phyloP scores from a whole-genome alignment of 805 yeast genomes.

The Starmerella geochares region DNA sequence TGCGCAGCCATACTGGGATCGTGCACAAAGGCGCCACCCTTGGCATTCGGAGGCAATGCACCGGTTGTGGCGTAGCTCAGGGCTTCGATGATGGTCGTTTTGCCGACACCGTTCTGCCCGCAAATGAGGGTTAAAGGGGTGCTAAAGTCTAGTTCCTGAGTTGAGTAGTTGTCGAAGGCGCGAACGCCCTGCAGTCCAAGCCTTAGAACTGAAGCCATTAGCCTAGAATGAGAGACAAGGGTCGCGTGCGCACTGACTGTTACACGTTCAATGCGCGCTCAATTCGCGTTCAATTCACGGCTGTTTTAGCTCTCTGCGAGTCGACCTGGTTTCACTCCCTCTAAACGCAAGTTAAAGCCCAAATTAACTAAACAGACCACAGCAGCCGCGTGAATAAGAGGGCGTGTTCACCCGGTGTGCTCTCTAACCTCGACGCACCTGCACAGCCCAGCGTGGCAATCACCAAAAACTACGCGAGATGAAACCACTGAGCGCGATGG shows the following conservation, averaged over 20 bases:
- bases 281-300: too few relatives aligned
- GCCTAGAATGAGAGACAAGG: too few relatives aligned
- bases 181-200: constrained; percentile 78
- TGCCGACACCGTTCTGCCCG: constrained; percentile 94
- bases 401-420: too few relatives aligned
- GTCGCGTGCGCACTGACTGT: too few relatives aligned
- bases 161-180: constrained; percentile 74
- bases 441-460: neutral
- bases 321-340: too few relatives aligned
- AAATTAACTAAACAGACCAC: too few relatives aligned
- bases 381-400: too few relatives aligned
- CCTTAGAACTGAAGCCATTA: constrained; percentile 32
- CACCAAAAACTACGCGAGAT: neutral
- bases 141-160: constrained; percentile 82
- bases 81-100: constrained; percentile 93
- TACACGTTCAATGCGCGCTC: too few relatives aligned
- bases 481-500: neutral
- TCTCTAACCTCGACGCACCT: too few relatives aligned
- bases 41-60: constrained; percentile 86
- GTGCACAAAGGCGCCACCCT: constrained; percentile 91
- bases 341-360: too few relatives aligned
- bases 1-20: constrained; percentile 69
- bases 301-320: too few relatives aligned
- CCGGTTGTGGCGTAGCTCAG: constrained; percentile 91
- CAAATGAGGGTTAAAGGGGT: constrained; percentile 86